These are phyloP conservation scores for Panaeolus papilionaceus DNA, from an alignment of 768 basidiomycete species.

Conservation along the genomic window DNA sequence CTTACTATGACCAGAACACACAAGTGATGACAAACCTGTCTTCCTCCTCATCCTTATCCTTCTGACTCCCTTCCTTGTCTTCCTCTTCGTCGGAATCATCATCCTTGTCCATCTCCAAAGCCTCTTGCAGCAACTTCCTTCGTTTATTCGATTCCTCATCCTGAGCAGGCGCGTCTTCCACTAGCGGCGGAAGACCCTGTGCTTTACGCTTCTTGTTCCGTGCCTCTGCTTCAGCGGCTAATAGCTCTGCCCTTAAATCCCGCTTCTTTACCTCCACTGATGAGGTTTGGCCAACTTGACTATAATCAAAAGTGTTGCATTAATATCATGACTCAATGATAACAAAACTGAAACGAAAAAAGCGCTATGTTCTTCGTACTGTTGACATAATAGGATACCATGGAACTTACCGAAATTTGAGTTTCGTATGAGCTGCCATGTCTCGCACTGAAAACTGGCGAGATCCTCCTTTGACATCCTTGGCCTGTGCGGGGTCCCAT, in stretches of 20 bases:
- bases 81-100: conserved; percentile 79
- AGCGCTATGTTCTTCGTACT: neutral
- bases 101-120: conserved; percentile 88
- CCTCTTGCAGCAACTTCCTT: conserved; percentile 86
- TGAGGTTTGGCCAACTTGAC: conserved; percentile 92
- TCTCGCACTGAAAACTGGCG: conserved; percentile 93
- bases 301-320: conserved; percentile 29
- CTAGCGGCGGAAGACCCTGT: conserved; percentile 67
- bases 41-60: conserved; percentile 50
- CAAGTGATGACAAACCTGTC: conserved; percentile 46
- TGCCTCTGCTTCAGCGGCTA: conserved; percentile 87
- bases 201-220: conserved; percentile 92
- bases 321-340: neutral
- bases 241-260: conserved; percentile 84
- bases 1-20: neutral
- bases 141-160: conserved; percentile 80
- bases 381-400: neutral
- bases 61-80: conserved; percentile 44
- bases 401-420: conserved; percentile 85
- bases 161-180: conserved; percentile 42
- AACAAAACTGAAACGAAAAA: neutral
- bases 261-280: conserved; percentile 73
- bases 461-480: conserved; percentile 90
- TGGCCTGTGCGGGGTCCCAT: conserved; percentile 97
- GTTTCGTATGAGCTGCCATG: conserved; percentile 95